Conservation (phyloP, 768 basidiomycete species). For the Hygrocybe punicea region DNA sequence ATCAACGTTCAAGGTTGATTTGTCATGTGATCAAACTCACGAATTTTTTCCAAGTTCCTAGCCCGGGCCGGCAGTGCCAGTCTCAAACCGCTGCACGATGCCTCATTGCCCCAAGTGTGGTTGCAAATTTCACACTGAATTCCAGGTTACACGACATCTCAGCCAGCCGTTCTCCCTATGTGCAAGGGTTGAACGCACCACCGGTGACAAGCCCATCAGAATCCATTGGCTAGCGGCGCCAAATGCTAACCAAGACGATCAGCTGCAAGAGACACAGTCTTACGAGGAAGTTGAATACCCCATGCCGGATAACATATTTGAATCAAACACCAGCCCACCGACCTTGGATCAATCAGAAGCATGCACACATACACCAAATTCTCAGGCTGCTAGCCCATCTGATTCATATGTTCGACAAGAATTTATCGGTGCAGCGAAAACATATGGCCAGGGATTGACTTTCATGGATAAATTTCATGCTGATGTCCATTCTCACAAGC, state of each 20-base stretch:
- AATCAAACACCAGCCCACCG: too few species aligned
- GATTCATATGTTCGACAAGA: background rate
- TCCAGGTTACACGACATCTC: background rate
- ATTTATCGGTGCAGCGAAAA: background rate
- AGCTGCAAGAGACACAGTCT: too few species aligned
- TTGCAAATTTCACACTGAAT: too few species aligned
- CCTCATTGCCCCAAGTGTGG: background rate
- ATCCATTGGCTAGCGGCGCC: too few species aligned
- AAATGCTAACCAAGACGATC: too few species aligned
- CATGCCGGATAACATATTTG: too few species aligned
- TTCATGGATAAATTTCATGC: too few species aligned
- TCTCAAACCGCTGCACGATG: background rate
- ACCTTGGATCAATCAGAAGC: too few species aligned
- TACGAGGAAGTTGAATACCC: too few species aligned
- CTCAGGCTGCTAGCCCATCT: background rate
- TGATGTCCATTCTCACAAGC: background rate
- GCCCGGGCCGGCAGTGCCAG: background rate
- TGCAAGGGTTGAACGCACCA: background rate
- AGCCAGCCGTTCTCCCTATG: background rate
- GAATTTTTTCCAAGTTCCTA: background rate
- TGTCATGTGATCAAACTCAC: background rate
- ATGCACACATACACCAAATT: background rate
- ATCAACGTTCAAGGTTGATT: slow-evolving; percentile 13
- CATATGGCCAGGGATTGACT: too few species aligned
- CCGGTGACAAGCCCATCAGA: too few species aligned